Evolutionary conservation across 2,329 filamentous ascomycete species (phyloP), one percentile per base, ranked within the genome.

Genomic region (Fusarium citri): DNA sequence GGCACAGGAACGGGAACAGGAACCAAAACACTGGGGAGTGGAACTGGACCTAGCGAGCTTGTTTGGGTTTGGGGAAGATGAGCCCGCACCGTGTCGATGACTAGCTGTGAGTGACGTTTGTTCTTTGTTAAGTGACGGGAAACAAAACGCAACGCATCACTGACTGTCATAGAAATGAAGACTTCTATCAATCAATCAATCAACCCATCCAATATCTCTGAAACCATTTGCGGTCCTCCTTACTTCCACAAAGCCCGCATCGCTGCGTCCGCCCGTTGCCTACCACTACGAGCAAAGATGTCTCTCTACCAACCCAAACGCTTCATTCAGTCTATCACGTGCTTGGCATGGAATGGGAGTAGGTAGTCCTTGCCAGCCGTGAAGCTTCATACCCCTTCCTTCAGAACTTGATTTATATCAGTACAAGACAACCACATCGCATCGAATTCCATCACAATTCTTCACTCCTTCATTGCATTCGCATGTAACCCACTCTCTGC

Each of bases 1-100:
- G 60, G 60, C 63, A 63, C 60, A 20, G n/a, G 28, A 42, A 37
- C 34, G 10, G 34, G 56, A 30, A 37, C 34, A 37, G 34, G 56
- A 30, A 59, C 58, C 59, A 31, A 25, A 45, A 43, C 25, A 48
- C 22, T 65, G 59, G 62, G 53, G 40, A 59, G 34, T 59, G 41
- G 55, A 51, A 51, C 53, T 65, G 60, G 55, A 59, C 20, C 12
- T 59, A 45, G 49, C 23, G 37, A 41, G 43, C 40, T 43, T 31
- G 40, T 64, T 62, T 55, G 48, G 62, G 42, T 37, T 37, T 37
- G 34, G 34, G 34, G 34, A 37, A 37, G 37, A 20, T 37, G 43
- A 71, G 64, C 67, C 64, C 61, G 68, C 68, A 72, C 71, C 65
- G 68, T 69, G 71, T 57, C 47, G 51, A 61, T 49, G 45, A 37